These are phyloP conservation scores for Amanita subjunquillea DNA, from an alignment of 768 basidiomycete genomes.

Conservation along the genomic window DNA sequence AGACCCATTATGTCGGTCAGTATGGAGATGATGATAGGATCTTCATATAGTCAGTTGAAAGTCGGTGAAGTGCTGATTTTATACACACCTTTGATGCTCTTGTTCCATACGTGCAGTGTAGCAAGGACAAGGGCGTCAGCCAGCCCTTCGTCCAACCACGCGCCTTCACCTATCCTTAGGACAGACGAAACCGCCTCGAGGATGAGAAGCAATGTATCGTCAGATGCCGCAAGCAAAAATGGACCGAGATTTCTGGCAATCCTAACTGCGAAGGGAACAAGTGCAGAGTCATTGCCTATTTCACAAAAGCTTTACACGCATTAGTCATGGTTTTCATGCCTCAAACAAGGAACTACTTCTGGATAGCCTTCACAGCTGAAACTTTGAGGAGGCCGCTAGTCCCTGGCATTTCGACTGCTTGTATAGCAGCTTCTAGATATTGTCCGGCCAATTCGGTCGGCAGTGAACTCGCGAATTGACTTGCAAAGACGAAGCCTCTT, in stretches of 20 bases:
- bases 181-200: conserved; percentile 79
- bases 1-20: conserved; percentile 71
- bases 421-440: conserved; percentile 81
- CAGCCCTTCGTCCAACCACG: conserved; percentile 62
- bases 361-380: conserved; percentile 87
- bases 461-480: conserved; percentile 71
- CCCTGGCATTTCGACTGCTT: conserved; percentile 66
- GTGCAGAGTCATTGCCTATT: conserved; percentile 46
- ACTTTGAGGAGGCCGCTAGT: conserved; percentile 85
- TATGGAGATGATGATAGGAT: conserved; percentile 84
- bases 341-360: conserved; percentile 54
- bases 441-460: conserved; percentile 67
- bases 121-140: conserved; percentile 56
- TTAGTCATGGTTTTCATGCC: conserved; percentile 4
- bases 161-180: conserved; percentile 60
- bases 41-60: conserved; percentile 20
- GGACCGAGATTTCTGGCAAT: conserved; percentile 79
- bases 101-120: conserved; percentile 74
- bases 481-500: conserved; percentile 89
- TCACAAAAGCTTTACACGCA: conserved; percentile 50
- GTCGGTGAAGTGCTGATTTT: not conserved
- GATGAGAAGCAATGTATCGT: conserved; percentile 83
- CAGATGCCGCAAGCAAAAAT: conserved; percentile 68
- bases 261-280: conserved; percentile 56
- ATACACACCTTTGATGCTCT: conserved; percentile 68